A percentile compares a stretch with the other conserved stretches of the same genome.
These are phyloP conservation scores for Tephrocybe sp. DNA, from an alignment of 768 basidiomycete species.

Conservation along the genomic window DNA sequence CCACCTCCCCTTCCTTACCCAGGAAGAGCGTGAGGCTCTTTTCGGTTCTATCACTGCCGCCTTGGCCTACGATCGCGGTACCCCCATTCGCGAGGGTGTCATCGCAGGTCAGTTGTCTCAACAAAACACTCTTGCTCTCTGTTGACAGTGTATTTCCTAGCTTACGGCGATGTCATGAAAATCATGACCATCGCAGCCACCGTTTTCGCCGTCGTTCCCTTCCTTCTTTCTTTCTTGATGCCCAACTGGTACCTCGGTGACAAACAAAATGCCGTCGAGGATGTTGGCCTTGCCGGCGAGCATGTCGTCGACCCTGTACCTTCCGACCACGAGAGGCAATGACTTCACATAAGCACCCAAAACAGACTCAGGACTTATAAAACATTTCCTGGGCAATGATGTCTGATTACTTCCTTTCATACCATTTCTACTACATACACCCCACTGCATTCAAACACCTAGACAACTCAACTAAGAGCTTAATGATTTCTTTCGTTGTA, in stretches of 20 bases:
- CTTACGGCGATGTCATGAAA: conserved; percentile 58
- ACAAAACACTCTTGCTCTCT: not conserved
- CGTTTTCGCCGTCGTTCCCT: conserved; percentile 54
- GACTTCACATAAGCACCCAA: not conserved
- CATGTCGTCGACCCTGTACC: conserved; percentile 3
- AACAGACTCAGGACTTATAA: not conserved
- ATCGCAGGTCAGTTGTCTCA: conserved; percentile 44
- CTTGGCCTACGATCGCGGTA: conserved; percentile 43
- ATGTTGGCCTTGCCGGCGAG: conserved; percentile 30
- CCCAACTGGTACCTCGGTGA: conserved; percentile 69
- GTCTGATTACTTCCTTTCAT: not conserved
- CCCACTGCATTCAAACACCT: not conserved
- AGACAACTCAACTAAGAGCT: not conserved
- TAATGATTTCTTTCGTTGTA: not conserved
- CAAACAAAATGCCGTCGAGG: conserved; percentile 71
- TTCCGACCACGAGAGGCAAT: conserved; percentile 11
- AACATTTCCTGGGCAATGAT: not conserved
- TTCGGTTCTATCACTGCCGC: conserved; percentile 60
- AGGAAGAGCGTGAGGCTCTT: conserved; percentile 41
- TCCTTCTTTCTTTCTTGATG: conserved; percentile 58
- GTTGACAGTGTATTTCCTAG: conserved; percentile 21
- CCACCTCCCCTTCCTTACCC: conserved; percentile 50
- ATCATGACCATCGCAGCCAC: conserved; percentile 55
- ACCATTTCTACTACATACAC: not conserved
- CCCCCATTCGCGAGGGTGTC: conserved; percentile 64